A percentile compares a stretch with the other conserved stretches of the same genome.
phyloP scores from a whole-genome alignment of 2,329 filamentous ascomycete species.

The Sordariomycetes sp. region DNA sequence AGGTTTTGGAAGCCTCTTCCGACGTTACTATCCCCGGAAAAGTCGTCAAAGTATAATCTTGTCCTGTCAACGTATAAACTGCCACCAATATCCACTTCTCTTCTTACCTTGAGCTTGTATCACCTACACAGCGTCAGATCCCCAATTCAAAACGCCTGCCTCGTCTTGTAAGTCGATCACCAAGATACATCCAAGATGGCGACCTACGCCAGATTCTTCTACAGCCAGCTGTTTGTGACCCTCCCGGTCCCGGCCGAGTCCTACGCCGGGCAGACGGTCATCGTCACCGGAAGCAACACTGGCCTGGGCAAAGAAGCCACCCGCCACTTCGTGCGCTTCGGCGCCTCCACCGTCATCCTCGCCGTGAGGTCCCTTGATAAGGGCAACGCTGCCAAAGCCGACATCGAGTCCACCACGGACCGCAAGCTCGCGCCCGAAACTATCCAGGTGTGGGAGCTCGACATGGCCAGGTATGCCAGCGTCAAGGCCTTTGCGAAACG shows the following conservation, averaged over 20 bases:
- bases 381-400: slow-evolving; percentile 20
- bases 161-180: not conserved
- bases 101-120: no score
- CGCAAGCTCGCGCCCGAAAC: slow-evolving; percentile 5
- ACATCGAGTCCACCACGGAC: not conserved
- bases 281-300: slow-evolving; percentile 32
- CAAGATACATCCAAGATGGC: not conserved
- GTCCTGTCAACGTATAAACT: no score
- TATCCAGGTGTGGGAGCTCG: slow-evolving; percentile 33
- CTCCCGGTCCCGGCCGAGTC: slow-evolving; percentile 9
- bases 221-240: not conserved
- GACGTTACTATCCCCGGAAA: no score
- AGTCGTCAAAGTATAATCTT: no score
- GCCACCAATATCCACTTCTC: no score
- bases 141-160: not conserved
- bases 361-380: slow-evolving; percentile 26
- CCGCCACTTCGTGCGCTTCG: slow-evolving; percentile 26
- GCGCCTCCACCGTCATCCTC: slow-evolving; percentile 29
- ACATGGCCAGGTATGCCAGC: slow-evolving; percentile 27
- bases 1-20: no score
- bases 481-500: slow-evolving; percentile 23
- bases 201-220: not conserved
- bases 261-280: slow-evolving; percentile 22
- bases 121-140: no score
- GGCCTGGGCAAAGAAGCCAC: slow-evolving; percentile 31